Evolutionary conservation across 371 early-diverging fungal species (phyloP), one percentile per base, ranked within the genome.

Genomic region (Apophysomyces elegans): DNA sequence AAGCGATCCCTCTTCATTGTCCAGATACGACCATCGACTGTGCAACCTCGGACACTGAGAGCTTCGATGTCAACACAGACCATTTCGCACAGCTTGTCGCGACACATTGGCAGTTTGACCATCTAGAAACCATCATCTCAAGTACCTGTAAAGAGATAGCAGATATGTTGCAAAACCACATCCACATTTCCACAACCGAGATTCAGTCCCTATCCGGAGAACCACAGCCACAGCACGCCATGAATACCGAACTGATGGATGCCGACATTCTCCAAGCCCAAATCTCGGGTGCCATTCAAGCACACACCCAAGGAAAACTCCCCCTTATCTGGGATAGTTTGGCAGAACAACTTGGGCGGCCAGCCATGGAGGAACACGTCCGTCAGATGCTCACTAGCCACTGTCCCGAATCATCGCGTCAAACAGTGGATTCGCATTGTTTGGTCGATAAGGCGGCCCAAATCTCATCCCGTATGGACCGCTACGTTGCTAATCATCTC

Each of bases 61-160:
- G 56, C n/a, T 64, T 45, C 18, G 59, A 45, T 45, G 67, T 73
- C 21, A 63, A 69, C 36, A 56, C 75, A 7, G 80, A 80, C 45
- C 75, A 67, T 12, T 70, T 80, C 65, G 71, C 76, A n/a, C 76
- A 80, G 38, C 72, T 75, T 9, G 18, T 80, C 41, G 65, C 80
- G 2, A 77, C 77, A 11, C 80, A 80, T 37, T 77, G 77, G 77
- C 75, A 77, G 36, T 80, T 73, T 63, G 80, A 80, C 46, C 80
- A 80, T 64, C 54, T 80, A 13, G 80, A 80, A 36, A 59, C 74
- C 6, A 75, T 80, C 32, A 63, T 68, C n/a, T 61, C 75, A 11
- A 64, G 64, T 4, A 75, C 70, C 0, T 77, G 75, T 57, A 65
- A 69, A 56, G 58, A 67, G 5, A 80, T 77, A 5, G 70, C 76